phyloP scores from a whole-genome alignment of 345 rosid species.

The Euphorbia tirucalli region DNA sequence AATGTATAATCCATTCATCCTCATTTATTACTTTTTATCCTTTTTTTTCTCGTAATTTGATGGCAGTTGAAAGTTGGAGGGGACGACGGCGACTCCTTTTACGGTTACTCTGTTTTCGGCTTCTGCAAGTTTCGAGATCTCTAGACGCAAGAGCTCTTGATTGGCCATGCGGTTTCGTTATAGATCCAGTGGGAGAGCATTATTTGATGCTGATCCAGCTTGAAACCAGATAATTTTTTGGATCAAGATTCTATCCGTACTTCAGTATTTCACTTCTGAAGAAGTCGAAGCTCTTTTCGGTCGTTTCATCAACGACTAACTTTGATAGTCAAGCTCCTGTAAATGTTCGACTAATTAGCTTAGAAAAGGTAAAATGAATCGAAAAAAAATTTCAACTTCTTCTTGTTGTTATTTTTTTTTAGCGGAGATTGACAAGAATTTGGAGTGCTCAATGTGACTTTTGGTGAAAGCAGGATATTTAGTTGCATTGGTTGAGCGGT shows the following conservation, averaged over 20 bases:
- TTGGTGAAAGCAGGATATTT: background rate
- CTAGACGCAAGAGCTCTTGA: background rate
- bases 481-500: conserved; percentile 12
- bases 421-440: background rate
- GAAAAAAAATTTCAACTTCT: conserved; percentile 3
- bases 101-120: background rate
- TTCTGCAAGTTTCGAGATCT: conserved; percentile 24
- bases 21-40: conserved; percentile 13
- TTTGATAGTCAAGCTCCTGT: background rate
- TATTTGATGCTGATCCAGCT: conserved; percentile 17
- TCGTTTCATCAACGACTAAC: background rate
- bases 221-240: conserved; percentile 4
- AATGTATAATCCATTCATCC: conserved; percentile 42
- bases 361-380: conserved; percentile 19
- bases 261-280: no score
- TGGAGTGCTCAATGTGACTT: background rate
- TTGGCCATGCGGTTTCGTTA: conserved; percentile 17
- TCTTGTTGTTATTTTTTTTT: background rate
- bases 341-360: conserved; percentile 13
- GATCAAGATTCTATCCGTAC: background rate
- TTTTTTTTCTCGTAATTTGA: conserved; percentile 5
- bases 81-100: conserved; percentile 2
- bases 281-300: background rate
- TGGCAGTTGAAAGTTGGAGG: conserved; percentile 36
- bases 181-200: conserved; percentile 25